Percentiles rank a stretch among this genome's conserved stretches.
Conservation (phyloP, 305 asterid species). For the Fraxinus floribunda region DNA sequence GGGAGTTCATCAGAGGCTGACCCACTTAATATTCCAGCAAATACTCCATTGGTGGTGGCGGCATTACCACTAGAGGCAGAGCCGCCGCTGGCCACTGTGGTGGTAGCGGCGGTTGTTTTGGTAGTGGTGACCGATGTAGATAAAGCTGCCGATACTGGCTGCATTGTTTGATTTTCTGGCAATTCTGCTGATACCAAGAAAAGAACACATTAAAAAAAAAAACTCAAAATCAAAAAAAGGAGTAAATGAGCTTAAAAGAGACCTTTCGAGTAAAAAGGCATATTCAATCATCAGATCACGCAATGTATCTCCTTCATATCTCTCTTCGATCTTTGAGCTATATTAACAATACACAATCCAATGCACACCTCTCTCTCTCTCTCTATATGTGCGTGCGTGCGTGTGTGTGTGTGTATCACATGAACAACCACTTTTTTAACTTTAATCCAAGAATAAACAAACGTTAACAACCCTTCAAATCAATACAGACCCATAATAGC, state of each 20-base stretch:
- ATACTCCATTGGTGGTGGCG: constrained; percentile 27
- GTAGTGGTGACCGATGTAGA: constrained; percentile 18
- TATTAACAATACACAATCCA: background rate
- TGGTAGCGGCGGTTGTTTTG: constrained; percentile 9
- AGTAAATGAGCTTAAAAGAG: constrained; percentile 29
- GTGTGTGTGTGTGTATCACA: background rate
- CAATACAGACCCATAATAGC: background rate
- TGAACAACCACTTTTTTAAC: background rate
- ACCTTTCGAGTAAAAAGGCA: constrained; percentile 40
- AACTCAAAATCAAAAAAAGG: constrained; percentile 15
- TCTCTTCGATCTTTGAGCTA: constrained; percentile 22
- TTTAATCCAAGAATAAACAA: background rate
- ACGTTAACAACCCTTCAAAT: background rate
- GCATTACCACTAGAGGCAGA: constrained; percentile 34
- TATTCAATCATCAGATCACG: constrained; percentile 40
- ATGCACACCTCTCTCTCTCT: background rate
- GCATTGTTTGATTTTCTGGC: constrained; percentile 58
- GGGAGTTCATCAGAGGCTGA: constrained; percentile 20
- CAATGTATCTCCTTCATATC: constrained; percentile 17
- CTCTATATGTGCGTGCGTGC: too few species aligned
- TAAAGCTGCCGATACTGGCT: constrained; percentile 27
- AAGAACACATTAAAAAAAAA: constrained; percentile 1
- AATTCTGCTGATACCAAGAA: constrained; percentile 42
- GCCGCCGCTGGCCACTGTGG: constrained; percentile 23
- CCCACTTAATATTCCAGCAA: constrained; percentile 35